Evolutionary conservation across 768 basidiomycete genomes (phyloP).

Genomic region (Phanerodontia chrysosporium): DNA sequence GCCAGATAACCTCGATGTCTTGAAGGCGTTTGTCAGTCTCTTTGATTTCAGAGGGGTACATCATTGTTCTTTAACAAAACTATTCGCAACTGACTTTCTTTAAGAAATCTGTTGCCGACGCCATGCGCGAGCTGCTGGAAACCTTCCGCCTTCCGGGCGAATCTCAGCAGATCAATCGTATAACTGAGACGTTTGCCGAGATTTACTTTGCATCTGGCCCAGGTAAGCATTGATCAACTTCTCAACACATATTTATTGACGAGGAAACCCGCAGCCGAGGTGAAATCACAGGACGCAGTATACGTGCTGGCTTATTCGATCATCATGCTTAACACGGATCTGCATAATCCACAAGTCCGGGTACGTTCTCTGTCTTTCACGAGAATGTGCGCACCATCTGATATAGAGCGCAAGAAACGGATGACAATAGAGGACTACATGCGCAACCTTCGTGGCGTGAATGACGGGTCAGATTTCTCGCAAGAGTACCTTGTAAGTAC

Average conservation of each 20-base stretch:
- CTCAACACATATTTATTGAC: not conserved
- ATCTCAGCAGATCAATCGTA: constrained; percentile 86
- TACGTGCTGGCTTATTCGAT: constrained; percentile 94
- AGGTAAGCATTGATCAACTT: constrained; percentile 35
- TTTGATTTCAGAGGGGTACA: constrained; percentile 88
- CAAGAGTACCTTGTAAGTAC: constrained; percentile 75
- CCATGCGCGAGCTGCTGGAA: constrained; percentile 92
- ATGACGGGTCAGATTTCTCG: constrained; percentile 79
- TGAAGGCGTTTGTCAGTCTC: constrained; percentile 82
- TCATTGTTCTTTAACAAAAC: too few relatives aligned
- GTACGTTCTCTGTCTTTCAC: constrained; percentile 37
- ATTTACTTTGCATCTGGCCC: constrained; percentile 84
- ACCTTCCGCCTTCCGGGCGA: constrained; percentile 94
- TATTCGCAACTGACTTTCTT: too few relatives aligned
- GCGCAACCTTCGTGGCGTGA: constrained; percentile 89
- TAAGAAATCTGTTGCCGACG: constrained; percentile 97
- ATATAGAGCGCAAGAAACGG: constrained; percentile 63
- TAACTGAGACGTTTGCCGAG: constrained; percentile 92
- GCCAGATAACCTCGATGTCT: constrained; percentile 78
- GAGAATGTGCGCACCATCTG: not conserved
- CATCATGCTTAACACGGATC: constrained; percentile 98
- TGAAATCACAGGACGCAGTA: constrained; percentile 87
- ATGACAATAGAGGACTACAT: constrained; percentile 96
- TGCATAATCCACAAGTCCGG: constrained; percentile 89
- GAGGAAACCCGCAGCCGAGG: constrained; percentile 53